These are phyloP conservation scores for Thielaviopsis populi DNA, from an alignment of 2,329 filamentous ascomycete genomes.

Conservation along the genomic window DNA sequence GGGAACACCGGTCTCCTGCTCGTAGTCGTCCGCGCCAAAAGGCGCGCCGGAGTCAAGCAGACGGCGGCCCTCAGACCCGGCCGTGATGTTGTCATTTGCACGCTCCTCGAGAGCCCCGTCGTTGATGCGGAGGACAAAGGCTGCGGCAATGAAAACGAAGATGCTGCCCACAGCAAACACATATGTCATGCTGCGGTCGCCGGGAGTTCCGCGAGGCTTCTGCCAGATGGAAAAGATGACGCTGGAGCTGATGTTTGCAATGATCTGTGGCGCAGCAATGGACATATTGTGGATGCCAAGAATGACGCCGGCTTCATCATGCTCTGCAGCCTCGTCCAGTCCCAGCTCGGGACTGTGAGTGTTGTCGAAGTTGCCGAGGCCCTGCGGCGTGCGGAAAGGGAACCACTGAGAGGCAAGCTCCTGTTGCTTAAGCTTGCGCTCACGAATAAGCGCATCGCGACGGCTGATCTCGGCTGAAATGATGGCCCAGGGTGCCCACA, in stretches of 20 bases:
- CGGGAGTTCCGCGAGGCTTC: slow-evolving; percentile 70
- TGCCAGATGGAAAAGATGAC: slow-evolving; percentile 74
- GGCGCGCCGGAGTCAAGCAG: background rate
- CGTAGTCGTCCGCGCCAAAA: background rate
- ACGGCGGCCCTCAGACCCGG: background rate
- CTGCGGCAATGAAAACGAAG: slow-evolving; percentile 63
- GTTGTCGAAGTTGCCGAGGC: slow-evolving; percentile 14
- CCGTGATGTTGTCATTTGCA: background rate
- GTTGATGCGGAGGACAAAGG: slow-evolving; percentile 50
- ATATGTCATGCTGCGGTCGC: slow-evolving; percentile 75
- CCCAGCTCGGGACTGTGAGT: slow-evolving; percentile 21
- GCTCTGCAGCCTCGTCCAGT: slow-evolving; percentile 40
- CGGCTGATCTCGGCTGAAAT: slow-evolving; percentile 85
- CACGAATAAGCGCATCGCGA: slow-evolving; percentile 47
- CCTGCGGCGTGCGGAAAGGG: slow-evolving; percentile 13
- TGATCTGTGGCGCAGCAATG: slow-evolving; percentile 78
- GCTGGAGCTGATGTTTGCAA: slow-evolving; percentile 73
- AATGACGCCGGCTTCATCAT: slow-evolving; percentile 75
- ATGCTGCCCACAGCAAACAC: slow-evolving; percentile 73
- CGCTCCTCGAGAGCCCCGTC: slow-evolving; percentile 14
- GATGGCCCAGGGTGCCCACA: slow-evolving; percentile 91
- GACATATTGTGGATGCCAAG: slow-evolving; percentile 93
- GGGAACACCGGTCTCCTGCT: background rate
- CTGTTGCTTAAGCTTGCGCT: slow-evolving; percentile 23
- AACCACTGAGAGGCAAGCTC: slow-evolving; percentile 15